phyloP scores from a whole-genome alignment of 139 green algal genomes.

The Chlorella vulgaris region DNA sequence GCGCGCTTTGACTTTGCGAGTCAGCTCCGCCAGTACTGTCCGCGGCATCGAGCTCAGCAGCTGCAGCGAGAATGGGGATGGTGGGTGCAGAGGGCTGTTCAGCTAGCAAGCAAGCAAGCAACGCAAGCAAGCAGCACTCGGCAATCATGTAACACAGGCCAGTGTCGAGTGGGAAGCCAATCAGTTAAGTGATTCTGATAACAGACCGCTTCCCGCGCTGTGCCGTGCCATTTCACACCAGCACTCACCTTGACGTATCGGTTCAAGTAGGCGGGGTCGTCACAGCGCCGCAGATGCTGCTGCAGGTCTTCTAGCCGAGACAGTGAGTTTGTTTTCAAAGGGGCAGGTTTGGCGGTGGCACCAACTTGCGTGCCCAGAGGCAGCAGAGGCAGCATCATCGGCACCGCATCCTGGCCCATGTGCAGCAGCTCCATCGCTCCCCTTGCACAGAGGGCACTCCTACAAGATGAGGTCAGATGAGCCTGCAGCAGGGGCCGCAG shows the following conservation, averaged over 20 bases:
- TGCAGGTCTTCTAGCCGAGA: conserved; percentile 33
- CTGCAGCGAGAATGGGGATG: background rate
- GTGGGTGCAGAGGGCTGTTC: background rate
- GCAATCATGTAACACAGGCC: no score
- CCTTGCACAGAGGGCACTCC: background rate
- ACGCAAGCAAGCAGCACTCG: no score
- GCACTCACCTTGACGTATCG: conserved; percentile 31
- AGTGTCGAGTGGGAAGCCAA: no score
- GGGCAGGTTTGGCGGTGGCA: background rate
- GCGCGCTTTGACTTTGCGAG: background rate
- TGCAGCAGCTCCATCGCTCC: conserved; percentile 18
- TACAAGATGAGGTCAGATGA: background rate
- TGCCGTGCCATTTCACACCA: no score
- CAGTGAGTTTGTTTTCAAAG: conserved; percentile 23
- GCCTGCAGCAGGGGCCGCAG: no score
- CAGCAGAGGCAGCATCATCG: background rate
- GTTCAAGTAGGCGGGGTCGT: conserved; percentile 10
- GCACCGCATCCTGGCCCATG: background rate
- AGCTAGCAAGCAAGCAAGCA: background rate
- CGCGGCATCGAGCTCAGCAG: conserved; percentile 15
- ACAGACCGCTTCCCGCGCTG: no score
- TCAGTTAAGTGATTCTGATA: no score
- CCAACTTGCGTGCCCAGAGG: no score
- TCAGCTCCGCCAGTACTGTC: background rate
- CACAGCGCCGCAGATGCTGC: conserved; percentile 14